Percentiles rank a stretch among this genome's conserved stretches.
Conservation (phyloP, 192 early-diverging fungal genomes). For the Gamsiella multidivaricata region DNA sequence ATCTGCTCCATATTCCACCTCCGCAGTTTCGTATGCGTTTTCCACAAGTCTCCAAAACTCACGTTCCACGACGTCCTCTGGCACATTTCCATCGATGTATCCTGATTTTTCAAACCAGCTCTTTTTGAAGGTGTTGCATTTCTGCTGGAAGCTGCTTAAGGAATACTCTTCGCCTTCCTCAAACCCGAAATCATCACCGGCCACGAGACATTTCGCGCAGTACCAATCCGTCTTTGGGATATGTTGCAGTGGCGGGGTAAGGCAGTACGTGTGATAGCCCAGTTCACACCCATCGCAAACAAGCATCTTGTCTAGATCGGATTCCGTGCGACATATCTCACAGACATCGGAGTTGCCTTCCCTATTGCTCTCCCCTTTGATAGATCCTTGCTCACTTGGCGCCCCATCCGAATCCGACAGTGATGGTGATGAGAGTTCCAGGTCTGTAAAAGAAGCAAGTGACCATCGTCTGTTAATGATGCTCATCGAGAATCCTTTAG, state of each 20-base stretch:
- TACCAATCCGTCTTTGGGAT: slow-evolving; percentile 83
- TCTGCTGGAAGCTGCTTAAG: slow-evolving; percentile 80
- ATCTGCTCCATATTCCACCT: slow-evolving; percentile 98
- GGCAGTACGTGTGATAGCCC: slow-evolving; percentile 86
- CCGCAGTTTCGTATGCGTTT: slow-evolving; percentile 83
- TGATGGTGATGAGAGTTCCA: slow-evolving; percentile 42
- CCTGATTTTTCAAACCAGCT: slow-evolving; percentile 61
- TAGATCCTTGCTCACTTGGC: slow-evolving; percentile 35
- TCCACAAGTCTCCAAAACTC: slow-evolving; percentile 96
- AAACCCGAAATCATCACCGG: slow-evolving; percentile 93
- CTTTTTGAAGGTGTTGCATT: slow-evolving; percentile 82
- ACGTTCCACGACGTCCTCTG: slow-evolving; percentile 85
- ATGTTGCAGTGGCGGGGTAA: slow-evolving; percentile 65
- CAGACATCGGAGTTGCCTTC: slow-evolving; percentile 65
- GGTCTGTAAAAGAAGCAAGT: slow-evolving; percentile 8
- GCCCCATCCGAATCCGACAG: slow-evolving; percentile 41
- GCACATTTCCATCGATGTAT: slow-evolving; percentile 49
- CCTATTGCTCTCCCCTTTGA: slow-evolving; percentile 61
- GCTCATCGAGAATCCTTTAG: too few relatives aligned
- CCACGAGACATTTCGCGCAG: slow-evolving; percentile 83
- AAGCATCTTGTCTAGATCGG: slow-evolving; percentile 71
- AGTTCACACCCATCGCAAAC: slow-evolving; percentile 91
- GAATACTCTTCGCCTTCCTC: slow-evolving; percentile 87
- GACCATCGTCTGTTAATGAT: too few relatives aligned
- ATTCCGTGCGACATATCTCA: slow-evolving; percentile 56